Evolutionary conservation across 2,329 filamentous ascomycete genomes (phyloP).

Genomic region (Ascosphaera acerosa): DNA sequence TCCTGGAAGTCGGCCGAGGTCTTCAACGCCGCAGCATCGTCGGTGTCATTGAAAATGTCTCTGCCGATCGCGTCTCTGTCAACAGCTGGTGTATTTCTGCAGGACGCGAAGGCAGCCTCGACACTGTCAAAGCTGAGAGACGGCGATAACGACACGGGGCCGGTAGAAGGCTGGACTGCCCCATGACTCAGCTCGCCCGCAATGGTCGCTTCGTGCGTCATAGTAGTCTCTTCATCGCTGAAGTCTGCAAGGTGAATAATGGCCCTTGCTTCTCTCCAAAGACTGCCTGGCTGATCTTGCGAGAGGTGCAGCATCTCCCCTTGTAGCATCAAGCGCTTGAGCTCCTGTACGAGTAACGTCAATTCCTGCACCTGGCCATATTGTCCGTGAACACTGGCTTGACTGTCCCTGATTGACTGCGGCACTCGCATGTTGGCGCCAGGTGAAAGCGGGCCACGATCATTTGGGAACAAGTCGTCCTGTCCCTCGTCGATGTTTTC

Average conservation of each 20-base stretch:
- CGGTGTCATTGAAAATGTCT: background rate
- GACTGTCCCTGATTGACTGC: slow-evolving; percentile 35
- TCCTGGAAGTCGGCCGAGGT: background rate
- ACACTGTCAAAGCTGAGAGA: background rate
- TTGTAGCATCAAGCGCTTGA: slow-evolving; percentile 33
- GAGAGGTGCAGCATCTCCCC: slow-evolving; percentile 28
- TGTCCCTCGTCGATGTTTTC: slow-evolving; percentile 12
- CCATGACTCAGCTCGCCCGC: background rate
- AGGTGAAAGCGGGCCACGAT: background rate
- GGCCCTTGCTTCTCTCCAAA: slow-evolving; percentile 39
- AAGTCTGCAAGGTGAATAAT: slow-evolving; percentile 42
- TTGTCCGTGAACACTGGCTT: slow-evolving; percentile 38
- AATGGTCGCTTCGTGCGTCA: background rate
- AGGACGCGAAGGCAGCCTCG: slow-evolving; percentile 1
- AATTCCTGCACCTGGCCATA: slow-evolving; percentile 38
- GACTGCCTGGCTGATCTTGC: slow-evolving; percentile 25
- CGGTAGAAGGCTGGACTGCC: background rate
- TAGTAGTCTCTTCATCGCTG: slow-evolving; percentile 27
- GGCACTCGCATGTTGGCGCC: slow-evolving; percentile 26
- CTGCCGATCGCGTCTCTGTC: background rate
- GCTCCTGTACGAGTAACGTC: slow-evolving; percentile 36
- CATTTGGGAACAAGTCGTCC: slow-evolving; percentile 8
- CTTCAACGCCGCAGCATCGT: background rate
- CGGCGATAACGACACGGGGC: background rate
- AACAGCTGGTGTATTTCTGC: background rate